Conservation (phyloP, 2,329 filamentous ascomycete genomes). For the Fusarium irregulare region DNA sequence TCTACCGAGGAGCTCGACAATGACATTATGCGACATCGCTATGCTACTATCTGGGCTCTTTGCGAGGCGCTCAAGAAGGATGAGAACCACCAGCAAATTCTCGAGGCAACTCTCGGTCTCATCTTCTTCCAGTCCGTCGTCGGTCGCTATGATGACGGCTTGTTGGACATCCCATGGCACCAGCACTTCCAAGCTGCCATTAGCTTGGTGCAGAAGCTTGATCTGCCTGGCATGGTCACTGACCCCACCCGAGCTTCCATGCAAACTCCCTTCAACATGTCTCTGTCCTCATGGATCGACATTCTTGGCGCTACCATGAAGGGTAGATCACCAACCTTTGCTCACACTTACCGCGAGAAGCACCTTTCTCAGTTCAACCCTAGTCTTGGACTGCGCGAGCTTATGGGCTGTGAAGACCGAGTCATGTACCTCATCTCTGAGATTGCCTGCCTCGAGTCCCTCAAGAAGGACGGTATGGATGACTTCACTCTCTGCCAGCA, state of each 20-base stretch:
- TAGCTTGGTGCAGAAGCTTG: constrained; percentile 85
- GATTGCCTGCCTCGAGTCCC: constrained; percentile 92
- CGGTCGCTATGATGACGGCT: constrained; percentile 82
- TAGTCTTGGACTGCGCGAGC: constrained; percentile 81
- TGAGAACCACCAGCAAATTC: constrained; percentile 84
- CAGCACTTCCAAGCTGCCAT: constrained; percentile 95
- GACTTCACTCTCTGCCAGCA: constrained; percentile 89
- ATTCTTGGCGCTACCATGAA: constrained; percentile 95
- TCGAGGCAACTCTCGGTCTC: constrained; percentile 92
- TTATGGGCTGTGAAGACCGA: constrained; percentile 97
- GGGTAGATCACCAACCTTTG: constrained; percentile 85
- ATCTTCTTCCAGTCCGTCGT: constrained; percentile 97
- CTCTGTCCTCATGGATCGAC: constrained; percentile 93
- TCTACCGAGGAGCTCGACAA: constrained; percentile 81
- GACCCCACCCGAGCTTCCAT: constrained; percentile 62
- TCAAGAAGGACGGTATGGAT: constrained; percentile 85
- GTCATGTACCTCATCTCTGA: constrained; percentile 99
- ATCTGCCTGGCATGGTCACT: constrained; percentile 76
- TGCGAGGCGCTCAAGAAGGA: constrained; percentile 85
- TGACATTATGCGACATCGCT: constrained; percentile 93
- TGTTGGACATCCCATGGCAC: constrained; percentile 95
- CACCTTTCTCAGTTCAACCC: constrained; percentile 75
- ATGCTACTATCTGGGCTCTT: constrained; percentile 85
- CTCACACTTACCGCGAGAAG: constrained; percentile 95
- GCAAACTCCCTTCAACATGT: constrained; percentile 93